Percentiles rank a stretch among this genome's conserved stretches.
phyloP scores from a whole-genome alignment of 306 rosid genomes.

The Trifolium pratense region DNA sequence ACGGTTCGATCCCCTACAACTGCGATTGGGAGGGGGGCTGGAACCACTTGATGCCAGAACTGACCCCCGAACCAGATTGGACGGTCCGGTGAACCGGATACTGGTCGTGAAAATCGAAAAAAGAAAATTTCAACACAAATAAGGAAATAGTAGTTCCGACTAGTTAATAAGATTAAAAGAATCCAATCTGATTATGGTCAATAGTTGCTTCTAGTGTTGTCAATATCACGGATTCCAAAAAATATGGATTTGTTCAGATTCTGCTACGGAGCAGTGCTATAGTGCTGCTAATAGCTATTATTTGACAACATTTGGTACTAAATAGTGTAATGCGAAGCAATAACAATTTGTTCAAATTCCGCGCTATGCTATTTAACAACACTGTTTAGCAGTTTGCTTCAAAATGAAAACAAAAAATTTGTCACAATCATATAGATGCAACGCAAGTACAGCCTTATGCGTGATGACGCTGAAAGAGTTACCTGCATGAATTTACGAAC shows the following conservation, averaged over 20 bases:
- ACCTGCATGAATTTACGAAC: slow-evolving; percentile 96
- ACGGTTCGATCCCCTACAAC: too few species aligned
- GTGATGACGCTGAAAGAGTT: slow-evolving; percentile 25
- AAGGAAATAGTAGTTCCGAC: not conserved
- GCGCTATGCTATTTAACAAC: not conserved
- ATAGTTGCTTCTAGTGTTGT: not conserved
- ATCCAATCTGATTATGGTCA: slow-evolving; percentile 25
- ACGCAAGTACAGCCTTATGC: not conserved
- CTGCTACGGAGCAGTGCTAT: not conserved
- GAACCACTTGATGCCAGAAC: too few species aligned
- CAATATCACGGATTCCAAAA: not conserved
- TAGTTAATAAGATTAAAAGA: not conserved
- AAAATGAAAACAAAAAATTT: not conserved
- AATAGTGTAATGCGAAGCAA: not conserved
- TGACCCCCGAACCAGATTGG: too few species aligned
- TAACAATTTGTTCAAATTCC: not conserved
- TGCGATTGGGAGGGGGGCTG: too few species aligned
- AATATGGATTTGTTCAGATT: not conserved
- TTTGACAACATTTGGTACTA: not conserved
- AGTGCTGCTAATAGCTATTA: not conserved
- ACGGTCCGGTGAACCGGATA: too few species aligned
- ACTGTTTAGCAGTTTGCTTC: not conserved
- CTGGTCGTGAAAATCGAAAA: too few species aligned
- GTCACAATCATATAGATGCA: not conserved
- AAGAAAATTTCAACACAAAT: too few species aligned